Evolutionary conservation across 306 rosid genomes (phyloP).

Genomic region (Sechiopsis laciniata): DNA sequence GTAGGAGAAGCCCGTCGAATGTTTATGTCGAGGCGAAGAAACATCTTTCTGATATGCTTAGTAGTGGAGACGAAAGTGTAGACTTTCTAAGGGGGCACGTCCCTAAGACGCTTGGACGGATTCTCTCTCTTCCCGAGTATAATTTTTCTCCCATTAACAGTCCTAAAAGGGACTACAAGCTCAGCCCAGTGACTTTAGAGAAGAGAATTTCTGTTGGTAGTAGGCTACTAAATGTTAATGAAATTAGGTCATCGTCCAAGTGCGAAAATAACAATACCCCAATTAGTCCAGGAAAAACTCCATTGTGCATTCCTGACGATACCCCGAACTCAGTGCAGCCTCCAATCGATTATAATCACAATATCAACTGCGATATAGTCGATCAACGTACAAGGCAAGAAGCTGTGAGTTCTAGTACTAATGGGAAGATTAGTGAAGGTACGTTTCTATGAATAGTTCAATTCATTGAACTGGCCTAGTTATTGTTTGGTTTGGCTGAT

Average conservation of each 20-base stretch:
- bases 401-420: constrained; percentile 25
- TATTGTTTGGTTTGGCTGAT: not conserved
- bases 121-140: constrained; percentile 85
- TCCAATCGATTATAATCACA: constrained; percentile 30
- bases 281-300: constrained; percentile 39
- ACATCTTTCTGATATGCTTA: constrained; percentile 60
- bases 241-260: constrained; percentile 34
- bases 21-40: constrained; percentile 79
- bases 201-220: constrained; percentile 41
- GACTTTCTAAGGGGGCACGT: constrained; percentile 48
- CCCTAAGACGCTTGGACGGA: constrained; percentile 75
- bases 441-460: constrained; percentile 25
- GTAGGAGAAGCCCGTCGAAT: constrained; percentile 47
- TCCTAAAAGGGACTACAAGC: constrained; percentile 72
- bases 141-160: constrained; percentile 59
- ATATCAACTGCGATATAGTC: constrained; percentile 25
- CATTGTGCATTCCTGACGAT: constrained; percentile 29
- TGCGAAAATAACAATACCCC: constrained; percentile 27
- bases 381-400: constrained; percentile 34
- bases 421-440: constrained; percentile 58
- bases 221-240: constrained; percentile 33
- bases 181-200: constrained; percentile 53
- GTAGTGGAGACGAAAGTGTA: constrained; percentile 50
- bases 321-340: constrained; percentile 36
- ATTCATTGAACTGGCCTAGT: not conserved